Evolutionary conservation across 2,329 filamentous ascomycete species (phyloP), one percentile per base, ranked within the genome.

Genomic region (Botrytis aclada): DNA sequence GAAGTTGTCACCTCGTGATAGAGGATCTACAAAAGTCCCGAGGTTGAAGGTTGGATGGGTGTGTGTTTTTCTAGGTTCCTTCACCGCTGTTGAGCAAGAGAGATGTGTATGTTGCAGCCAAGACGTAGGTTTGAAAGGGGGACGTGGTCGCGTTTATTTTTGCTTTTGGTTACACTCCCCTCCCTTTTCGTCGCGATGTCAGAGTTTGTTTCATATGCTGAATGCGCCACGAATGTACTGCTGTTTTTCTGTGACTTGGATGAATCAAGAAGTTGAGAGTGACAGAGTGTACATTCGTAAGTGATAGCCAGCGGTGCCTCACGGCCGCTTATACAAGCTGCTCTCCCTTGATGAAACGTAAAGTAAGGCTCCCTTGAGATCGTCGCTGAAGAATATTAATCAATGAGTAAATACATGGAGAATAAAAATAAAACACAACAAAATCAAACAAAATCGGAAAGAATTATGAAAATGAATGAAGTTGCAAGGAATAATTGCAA

Each of bases 51-150:
- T 54, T 45, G 58, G 10, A 32, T 37, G 63, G 45, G n/a, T n/a
- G n/a, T n/a, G n/a, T n/a, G n/a, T 32, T 18, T 65, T 45, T 45
- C 63, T 65, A 47, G 43, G 43, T 65, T 47, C n/a, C 47, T 69
- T 69, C 65, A 69, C 65, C 65, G 65, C 65, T 69, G 65, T 56
- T 69, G 47, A 56, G 61, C 41, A 64, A 64, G 64, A 64, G 64
- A 54, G 63, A 37, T 65, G 43, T n/a, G 41, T 32, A 45, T 41
- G 64, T 54, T 54, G 64, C 64, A 66, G 64, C 64, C 45, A 66
- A n/a, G 64, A 34, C 47, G 65, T 56, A 56, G 37, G 18, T 41
- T 69, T 32, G 10, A 32, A 34, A 29, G n/a, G 3, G 62, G 32
- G 62, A 45, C 43, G 62, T 34, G 47, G 47, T 25, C 47, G 65